These are phyloP conservation scores for Starmera amethionina DNA, from an alignment of 805 yeast genomes.

Conservation along the genomic window DNA sequence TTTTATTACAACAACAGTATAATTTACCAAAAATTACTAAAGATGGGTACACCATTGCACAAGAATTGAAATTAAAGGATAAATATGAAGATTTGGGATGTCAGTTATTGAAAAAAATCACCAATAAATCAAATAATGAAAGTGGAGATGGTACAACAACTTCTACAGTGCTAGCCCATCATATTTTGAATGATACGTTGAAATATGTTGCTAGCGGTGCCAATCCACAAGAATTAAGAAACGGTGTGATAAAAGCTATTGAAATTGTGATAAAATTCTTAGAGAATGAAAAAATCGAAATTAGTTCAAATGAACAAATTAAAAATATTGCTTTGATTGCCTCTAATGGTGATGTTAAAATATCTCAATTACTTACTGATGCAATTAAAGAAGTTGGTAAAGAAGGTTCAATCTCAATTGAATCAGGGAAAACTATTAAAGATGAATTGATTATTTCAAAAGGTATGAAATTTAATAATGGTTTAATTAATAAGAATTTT, in stretches of 20 bases:
- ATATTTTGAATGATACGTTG: constrained; percentile 93
- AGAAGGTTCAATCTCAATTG: constrained; percentile 98
- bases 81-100: constrained; percentile 98
- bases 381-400: constrained; percentile 99
- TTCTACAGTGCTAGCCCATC: constrained; percentile 94
- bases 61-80: constrained; percentile 75
- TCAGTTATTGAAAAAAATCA: constrained; percentile 91
- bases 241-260: constrained; percentile 98
- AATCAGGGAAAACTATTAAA: constrained; percentile 95
- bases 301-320: constrained; percentile 91
- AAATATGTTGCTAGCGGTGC: constrained; percentile 99
- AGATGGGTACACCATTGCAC: constrained; percentile 98
- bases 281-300: constrained; percentile 85
- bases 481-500: constrained; percentile 95
- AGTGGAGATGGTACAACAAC: constrained; percentile 99
- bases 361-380: constrained; percentile 84
- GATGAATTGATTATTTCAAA: constrained; percentile 97
- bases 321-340: constrained; percentile 99
- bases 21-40: constrained; percentile 98
- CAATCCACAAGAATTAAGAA: constrained; percentile 98
- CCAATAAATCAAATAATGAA: constrained; percentile 93
- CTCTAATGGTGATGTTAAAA: constrained; percentile 94
- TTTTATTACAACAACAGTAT: constrained; percentile 90
- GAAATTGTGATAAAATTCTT: constrained; percentile 87
- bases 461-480: constrained; percentile 99